These are phyloP conservation scores for Neoboletus brunneissimus DNA, from an alignment of 768 basidiomycete genomes.

Conservation along the genomic window DNA sequence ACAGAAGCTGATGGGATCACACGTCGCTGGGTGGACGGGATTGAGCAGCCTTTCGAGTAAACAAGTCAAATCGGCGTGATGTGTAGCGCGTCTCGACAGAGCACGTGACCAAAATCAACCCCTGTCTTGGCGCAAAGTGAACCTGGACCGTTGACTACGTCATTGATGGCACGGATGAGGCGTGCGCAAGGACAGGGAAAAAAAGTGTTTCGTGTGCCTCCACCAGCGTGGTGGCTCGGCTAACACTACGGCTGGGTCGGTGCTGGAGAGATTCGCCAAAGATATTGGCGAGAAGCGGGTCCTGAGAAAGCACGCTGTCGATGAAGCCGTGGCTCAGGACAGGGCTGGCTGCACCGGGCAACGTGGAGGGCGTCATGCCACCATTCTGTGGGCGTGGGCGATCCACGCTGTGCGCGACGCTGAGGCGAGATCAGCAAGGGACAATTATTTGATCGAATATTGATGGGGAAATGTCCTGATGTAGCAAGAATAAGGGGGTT, in stretches of 20 bases:
- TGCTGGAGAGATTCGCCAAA: neutral
- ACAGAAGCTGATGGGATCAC: slow-evolving; percentile 23
- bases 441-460: slow-evolving; percentile 9
- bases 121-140: neutral
- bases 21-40: slow-evolving; percentile 11
- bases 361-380: slow-evolving; percentile 1
- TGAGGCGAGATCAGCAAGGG: slow-evolving; percentile 1
- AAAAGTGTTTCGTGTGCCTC: neutral
- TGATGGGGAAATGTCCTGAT: neutral
- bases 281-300: neutral
- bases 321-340: neutral
- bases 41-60: neutral
- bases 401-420: neutral
- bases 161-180: neutral
- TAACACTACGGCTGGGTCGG: neutral
- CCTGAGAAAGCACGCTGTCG: neutral
- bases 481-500: slow-evolving; percentile 9
- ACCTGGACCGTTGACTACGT: neutral
- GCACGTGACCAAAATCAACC: slow-evolving; percentile 19
- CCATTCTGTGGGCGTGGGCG: neutral
- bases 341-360: neutral
- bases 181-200: neutral
- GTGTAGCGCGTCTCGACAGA: neutral
- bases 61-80: neutral
- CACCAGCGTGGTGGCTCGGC: neutral